A percentile compares a stretch with the other conserved stretches of the same genome.
phyloP scores from a whole-genome alignment of 2,329 filamentous ascomycete species.

The Ceratocystis papillata region DNA sequence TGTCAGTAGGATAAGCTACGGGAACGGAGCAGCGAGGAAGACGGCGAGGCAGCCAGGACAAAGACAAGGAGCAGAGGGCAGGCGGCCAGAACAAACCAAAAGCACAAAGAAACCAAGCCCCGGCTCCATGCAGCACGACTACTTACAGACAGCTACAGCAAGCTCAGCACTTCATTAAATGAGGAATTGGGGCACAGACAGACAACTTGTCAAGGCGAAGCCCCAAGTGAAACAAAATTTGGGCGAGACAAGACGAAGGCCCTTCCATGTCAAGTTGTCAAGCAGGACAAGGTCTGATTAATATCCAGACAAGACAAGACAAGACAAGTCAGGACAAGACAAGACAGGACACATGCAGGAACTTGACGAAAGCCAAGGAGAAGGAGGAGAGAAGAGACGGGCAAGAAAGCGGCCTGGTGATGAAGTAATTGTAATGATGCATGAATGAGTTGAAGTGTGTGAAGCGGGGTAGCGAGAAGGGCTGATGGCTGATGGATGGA shows the following conservation, averaged over 20 bases:
- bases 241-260: slow-evolving; percentile 10
- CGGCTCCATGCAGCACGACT: no score
- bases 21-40: not conserved
- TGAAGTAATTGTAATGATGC: not conserved
- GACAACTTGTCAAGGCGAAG: slow-evolving; percentile 9
- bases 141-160: not conserved
- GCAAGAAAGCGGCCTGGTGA: not conserved
- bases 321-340: not conserved
- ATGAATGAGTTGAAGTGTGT: not conserved
- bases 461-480: not conserved
- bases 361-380: not conserved
- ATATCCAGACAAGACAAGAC: not conserved
- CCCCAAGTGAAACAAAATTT: slow-evolving; percentile 11
- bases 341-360: not conserved
- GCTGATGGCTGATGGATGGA: not conserved
- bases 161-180: not conserved
- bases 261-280: slow-evolving; percentile 1
- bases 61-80: not conserved
- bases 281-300: not conserved
- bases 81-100: no score
- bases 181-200: slow-evolving; percentile 6
- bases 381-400: not conserved
- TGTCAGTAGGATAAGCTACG: no score
- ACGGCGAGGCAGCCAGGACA: no score
- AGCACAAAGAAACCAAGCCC: no score